Evolutionary conservation across 2,329 filamentous ascomycete genomes (phyloP), one percentile per base, ranked within the genome.

Genomic region (Huntiella bhutanensis): DNA sequence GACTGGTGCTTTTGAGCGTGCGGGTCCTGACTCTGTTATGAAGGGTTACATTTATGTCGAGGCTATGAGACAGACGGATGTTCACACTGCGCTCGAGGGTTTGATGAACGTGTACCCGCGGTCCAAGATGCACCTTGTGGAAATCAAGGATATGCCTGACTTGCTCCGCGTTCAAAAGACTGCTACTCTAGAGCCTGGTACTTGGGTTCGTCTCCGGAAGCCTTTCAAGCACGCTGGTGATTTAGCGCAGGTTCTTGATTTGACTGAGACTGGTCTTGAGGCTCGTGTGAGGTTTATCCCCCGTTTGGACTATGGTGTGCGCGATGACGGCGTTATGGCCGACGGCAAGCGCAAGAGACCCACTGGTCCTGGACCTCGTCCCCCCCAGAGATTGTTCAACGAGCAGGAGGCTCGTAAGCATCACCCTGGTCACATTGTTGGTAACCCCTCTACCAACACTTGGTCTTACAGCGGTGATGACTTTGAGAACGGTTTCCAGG

Each of bases 71-170:
- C 82, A 91, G 59, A 82, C 82, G 40, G 86, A 95, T 61, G 84
- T 96, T 53, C 67, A 87, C 56, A 70, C 78, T 45, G 83, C 85
- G 5, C 68, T 94, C 37, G 83, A 94, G 51, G 82, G 80, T 37
- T 75, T 98, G 56, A 74, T 84, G 51, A 86, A 94, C 57, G 82
- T 93, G 34, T 98, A 95, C 59, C 83, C 88, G 46, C 77, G 85
- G 48, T 81, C 76, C 22, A 91, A 86, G 62, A 80, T 91, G 64
- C 75, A 87, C 39, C 68, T 96, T 44, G 85, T 98, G 37, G 84
- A 91, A 42, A 86, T 96, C 56, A 93, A 93, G 60, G 91, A 98
- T 62, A 94, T 95, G 79, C 88, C 91, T 1, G 91, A 96, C 62
- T 72, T 98, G n/a, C 70, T 98, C 13, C 77, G 86, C 44, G 84